Evolutionary conservation across 1,139 yeast genomes (phyloP), one percentile per base, ranked within the genome.

Genomic region (Lodderomyces jiufengensis): DNA sequence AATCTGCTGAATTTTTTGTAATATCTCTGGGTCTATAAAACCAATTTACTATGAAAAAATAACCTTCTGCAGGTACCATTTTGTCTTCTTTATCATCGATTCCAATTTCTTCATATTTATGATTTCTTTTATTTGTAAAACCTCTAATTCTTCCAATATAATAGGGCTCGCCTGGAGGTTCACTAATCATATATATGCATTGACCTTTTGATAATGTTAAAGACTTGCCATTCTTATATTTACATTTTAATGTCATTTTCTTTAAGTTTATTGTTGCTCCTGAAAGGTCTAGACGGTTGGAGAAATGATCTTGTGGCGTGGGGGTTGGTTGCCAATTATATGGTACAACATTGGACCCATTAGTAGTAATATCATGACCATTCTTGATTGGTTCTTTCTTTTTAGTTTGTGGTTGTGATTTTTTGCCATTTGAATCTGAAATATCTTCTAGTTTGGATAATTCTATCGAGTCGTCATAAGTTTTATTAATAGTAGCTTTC

Each of bases 111-210:
- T 26, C 26, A 10, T 8, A 16, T n/a, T 31, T 15, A 3, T 18
- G 27, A 14, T 31, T 42, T 18, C 47, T 50, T 43, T 69, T 75
- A 33, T 54, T 57, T 11, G 73, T 77, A 54, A 88, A 87, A 18
- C 90, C 95, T 73, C 86, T 76, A 33, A 92, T 73, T 36, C 94
- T 68, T 0, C 95, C 97, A 32, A 92, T 76, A 51, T 86, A 88
- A 61, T 85, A 90, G 0, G 97, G 97, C 49, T 90, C 97, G 1
- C 95, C 95, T 0, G 96, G 92, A 1, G 97, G 97, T 55, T 87
- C 97, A 45, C 95, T 80, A 18, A 88, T 72, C 78, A 92, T 80
- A 55, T 85, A 90, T 5, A 90, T 83, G 45, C 73, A 81, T 40
- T 90, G 95, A 16, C 76, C 78, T 42, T 75, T 76, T 6, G 46